A percentile compares a stretch with the other conserved stretches of the same genome.
phyloP scores from a whole-genome alignment of 306 rosid genomes.

The Malus orientalis region DNA sequence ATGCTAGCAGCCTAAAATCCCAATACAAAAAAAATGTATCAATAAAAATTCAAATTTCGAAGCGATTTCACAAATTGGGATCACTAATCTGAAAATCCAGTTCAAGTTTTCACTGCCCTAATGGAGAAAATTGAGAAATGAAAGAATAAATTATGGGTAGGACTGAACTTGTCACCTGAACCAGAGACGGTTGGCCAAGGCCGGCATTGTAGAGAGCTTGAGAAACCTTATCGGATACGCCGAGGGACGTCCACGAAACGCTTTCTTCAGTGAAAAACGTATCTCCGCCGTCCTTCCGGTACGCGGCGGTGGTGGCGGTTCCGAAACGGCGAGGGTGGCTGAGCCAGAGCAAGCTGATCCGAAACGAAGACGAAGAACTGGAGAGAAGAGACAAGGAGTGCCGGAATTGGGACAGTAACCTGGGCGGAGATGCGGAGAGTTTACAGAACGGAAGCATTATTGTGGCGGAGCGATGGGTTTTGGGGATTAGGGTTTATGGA shows the following conservation, averaged over 20 bases:
- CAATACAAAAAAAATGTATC: constrained; percentile 8
- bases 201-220: constrained; percentile 60
- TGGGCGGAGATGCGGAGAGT: constrained; percentile 40
- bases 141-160: background rate
- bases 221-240: constrained; percentile 70
- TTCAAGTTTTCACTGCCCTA: background rate
- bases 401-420: constrained; percentile 39
- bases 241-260: constrained; percentile 75
- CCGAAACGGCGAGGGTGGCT: constrained; percentile 25
- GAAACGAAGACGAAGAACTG: constrained; percentile 20
- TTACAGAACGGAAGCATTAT: constrained; percentile 36
- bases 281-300: constrained; percentile 37
- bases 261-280: constrained; percentile 66
- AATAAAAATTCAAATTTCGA: background rate
- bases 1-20: constrained; percentile 74
- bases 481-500: constrained; percentile 4
- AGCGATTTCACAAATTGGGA: background rate
- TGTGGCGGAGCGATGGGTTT: constrained; percentile 37
- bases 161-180: constrained; percentile 39
- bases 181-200: constrained; percentile 67
- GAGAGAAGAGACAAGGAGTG: constrained; percentile 21
- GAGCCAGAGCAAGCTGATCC: constrained; percentile 27
- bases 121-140: background rate
- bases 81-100: background rate
- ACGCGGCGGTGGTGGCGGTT: constrained; percentile 18